phyloP scores from a whole-genome alignment of 2,329 filamentous ascomycete species.

The Epicoccum sorghinum region DNA sequence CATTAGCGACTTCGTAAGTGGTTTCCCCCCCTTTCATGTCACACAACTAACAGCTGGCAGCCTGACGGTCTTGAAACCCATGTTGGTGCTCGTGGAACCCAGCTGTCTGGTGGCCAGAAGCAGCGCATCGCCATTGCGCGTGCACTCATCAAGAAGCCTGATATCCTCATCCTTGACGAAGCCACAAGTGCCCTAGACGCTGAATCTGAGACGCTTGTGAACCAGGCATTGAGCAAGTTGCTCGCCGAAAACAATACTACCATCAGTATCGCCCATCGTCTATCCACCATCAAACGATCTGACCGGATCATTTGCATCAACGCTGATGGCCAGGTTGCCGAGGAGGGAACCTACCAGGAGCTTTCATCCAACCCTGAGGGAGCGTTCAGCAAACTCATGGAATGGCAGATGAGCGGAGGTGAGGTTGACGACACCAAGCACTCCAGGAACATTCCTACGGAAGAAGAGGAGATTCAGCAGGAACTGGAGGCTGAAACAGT shows the following conservation, averaged over 20 bases:
- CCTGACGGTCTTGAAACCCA: conserved; percentile 94
- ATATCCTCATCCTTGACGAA: conserved; percentile 96
- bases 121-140: conserved; percentile 97
- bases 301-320: conserved; percentile 93
- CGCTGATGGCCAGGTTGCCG: conserved; percentile 84
- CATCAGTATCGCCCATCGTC: conserved; percentile 93
- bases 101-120: conserved; percentile 95
- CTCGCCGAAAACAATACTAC: conserved; percentile 91
- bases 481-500: conserved; percentile 48
- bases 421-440: conserved; percentile 54
- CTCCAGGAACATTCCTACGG: conserved; percentile 46
- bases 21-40: not conserved
- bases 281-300: conserved; percentile 95
- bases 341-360: conserved; percentile 82
- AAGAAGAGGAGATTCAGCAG: conserved; percentile 58
- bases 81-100: conserved; percentile 88
- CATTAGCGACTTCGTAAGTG: conserved; percentile 83
- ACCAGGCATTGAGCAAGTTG: conserved; percentile 81
- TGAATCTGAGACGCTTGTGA: conserved; percentile 95
- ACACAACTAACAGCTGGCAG: conserved; percentile 45
- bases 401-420: conserved; percentile 95
- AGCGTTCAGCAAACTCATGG: conserved; percentile 94
- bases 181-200: conserved; percentile 93
- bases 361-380: conserved; percentile 76
- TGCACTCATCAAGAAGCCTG: conserved; percentile 91